A percentile compares a stretch with the other conserved stretches of the same genome.
Evolutionary conservation across 495 filamentous ascomycete genomes (phyloP).

Genomic region (Xylaria longipes): DNA sequence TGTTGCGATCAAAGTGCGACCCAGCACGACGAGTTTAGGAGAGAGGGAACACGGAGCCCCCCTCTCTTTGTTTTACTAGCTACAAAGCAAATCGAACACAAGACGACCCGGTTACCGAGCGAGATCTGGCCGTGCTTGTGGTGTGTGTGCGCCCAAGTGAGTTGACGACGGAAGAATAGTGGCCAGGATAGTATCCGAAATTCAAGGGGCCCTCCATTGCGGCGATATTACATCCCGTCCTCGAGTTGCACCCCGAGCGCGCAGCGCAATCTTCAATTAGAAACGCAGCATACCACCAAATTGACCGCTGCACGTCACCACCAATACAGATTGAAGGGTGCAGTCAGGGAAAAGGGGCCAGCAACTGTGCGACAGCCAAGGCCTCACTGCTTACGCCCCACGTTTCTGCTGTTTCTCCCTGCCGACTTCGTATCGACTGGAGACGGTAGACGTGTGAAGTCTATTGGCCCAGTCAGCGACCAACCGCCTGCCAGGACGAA

Average conservation of each 20-base stretch:
- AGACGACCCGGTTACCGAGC: slow-evolving; percentile 20
- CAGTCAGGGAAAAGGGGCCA: slow-evolving; percentile 17
- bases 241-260: slow-evolving; percentile 17
- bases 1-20: slow-evolving; percentile 24
- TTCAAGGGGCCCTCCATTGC: slow-evolving; percentile 18
- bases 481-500: slow-evolving; percentile 19
- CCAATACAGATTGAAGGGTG: slow-evolving; percentile 16
- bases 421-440: slow-evolving; percentile 21
- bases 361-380: slow-evolving; percentile 18
- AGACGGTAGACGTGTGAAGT: slow-evolving; percentile 1
- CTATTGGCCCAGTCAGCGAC: slow-evolving; percentile 24
- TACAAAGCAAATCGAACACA: slow-evolving; percentile 10
- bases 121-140: neutral
- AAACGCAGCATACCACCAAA: slow-evolving; percentile 14
- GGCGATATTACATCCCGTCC: neutral
- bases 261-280: slow-evolving; percentile 2
- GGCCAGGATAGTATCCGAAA: slow-evolving; percentile 13
- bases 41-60: slow-evolving; percentile 18
- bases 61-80: slow-evolving; percentile 13
- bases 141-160: neutral
- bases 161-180: neutral
- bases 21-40: slow-evolving; percentile 11
- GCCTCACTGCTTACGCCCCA: slow-evolving; percentile 22
- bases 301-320: slow-evolving; percentile 19
- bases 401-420: slow-evolving; percentile 20